These are phyloP conservation scores for Colletotrichum cordylinicola DNA, from an alignment of 2,329 filamentous ascomycete genomes.

Conservation along the genomic window DNA sequence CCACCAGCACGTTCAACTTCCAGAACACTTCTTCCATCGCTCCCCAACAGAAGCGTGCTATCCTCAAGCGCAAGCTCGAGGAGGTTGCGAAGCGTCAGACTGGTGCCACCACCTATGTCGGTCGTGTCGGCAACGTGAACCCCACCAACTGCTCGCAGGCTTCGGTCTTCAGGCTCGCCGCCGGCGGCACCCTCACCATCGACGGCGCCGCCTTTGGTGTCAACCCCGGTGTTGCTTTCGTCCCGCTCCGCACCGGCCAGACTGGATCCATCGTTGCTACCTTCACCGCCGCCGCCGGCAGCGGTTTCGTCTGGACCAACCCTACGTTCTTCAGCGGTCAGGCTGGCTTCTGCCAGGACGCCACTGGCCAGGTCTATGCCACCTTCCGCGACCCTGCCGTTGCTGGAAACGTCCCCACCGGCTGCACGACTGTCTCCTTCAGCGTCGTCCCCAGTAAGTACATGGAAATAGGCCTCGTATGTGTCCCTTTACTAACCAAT, in stretches of 20 bases:
- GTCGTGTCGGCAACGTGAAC: neutral
- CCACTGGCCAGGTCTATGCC: neutral
- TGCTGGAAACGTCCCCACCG: neutral
- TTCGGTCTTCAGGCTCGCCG: neutral
- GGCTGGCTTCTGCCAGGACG: slow-evolving; percentile 15
- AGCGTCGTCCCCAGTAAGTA: slow-evolving; percentile 6
- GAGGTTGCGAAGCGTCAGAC: neutral
- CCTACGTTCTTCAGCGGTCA: neutral
- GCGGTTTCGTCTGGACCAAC: slow-evolving; percentile 4
- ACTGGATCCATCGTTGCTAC: neutral
- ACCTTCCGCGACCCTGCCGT: neutral
- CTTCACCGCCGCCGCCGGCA: neutral
- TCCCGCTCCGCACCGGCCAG: neutral
- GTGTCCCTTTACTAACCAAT: neutral
- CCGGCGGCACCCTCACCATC: neutral
- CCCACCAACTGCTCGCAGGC: slow-evolving; percentile 8
- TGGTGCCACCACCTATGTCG: neutral
- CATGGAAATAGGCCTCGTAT: neutral
- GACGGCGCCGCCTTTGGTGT: neutral
- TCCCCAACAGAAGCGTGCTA: neutral
- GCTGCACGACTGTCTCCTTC: neutral
- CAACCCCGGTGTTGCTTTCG: neutral
- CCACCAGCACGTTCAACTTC: neutral
- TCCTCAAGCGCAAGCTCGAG: neutral
- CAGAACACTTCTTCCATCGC: neutral